Base-by-base conservation (phyloP, 108 stramenopile species). In the Stephanodiscus minutulus region DNA sequence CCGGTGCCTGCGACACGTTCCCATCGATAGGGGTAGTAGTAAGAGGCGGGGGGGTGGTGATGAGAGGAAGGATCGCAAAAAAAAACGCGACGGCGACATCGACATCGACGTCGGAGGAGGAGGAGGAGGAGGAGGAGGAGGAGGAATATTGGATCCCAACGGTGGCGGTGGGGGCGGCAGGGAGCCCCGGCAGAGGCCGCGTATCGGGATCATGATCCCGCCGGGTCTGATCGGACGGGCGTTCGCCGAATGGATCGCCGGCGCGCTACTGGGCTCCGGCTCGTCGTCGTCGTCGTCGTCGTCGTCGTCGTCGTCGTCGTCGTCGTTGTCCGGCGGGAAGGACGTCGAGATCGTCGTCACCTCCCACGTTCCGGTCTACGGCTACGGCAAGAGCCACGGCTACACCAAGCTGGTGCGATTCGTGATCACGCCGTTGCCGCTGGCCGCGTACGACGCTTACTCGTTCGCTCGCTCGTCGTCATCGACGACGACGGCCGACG, bases 361-460 rank as follows among this genome's bases (percentile, higher is more conserved):
- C 13, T 75, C 81, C 10, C 87, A 91, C 64, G 91, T 91, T 7
- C 91, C 95, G 5, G 88, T 92, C 1, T 96, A 96, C 74, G 95
- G 95, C 43, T 96, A 96, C 61, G 95, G 95, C 1, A 93, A 92
- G 73, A 93, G 87, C 10, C 95, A 96, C 68, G 95, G 95, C 2
- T 89, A 61, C 37, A 87, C 91, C 47, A 83, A 86, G 64, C 74
- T 96, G 22, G 76, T 96, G 47, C 88, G 95, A 5, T 33, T 90
- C 1, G 81, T 85, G 15, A 77, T 81, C 1, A 61, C 84, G 41
- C 88, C 92, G 0, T 53, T 91, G 10, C 44, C 85, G 0, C 31
- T 89, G 57, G 85, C 86, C 21, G 72, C 83, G 22, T 65, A 64
- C 28, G 79, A 84, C 56, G 72, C 83, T 50, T 49, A 53, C 22